Evolutionary conservation across 805 yeast species (phyloP).

Genomic region (Kluyveromyces nonfermentans): DNA sequence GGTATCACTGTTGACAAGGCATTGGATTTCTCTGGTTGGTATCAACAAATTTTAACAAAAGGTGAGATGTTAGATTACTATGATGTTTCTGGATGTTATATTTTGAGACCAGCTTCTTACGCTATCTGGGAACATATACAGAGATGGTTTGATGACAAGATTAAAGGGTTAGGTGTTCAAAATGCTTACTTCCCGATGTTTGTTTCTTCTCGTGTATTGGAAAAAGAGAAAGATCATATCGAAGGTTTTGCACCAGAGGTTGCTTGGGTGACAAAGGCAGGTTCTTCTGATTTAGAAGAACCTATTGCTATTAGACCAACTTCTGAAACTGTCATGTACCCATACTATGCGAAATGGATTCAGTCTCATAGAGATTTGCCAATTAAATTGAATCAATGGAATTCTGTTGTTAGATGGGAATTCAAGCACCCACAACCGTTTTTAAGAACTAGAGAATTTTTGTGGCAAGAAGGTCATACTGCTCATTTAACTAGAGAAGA

Average conservation of each 20-base stretch:
- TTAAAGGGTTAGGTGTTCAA: slow-evolving; percentile 83
- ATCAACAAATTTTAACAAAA: slow-evolving; percentile 89
- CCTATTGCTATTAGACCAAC: slow-evolving; percentile 99
- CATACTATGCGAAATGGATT: slow-evolving; percentile 98
- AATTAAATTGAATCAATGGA: slow-evolving; percentile 95
- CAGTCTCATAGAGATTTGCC: slow-evolving; percentile 98
- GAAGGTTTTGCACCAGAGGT: slow-evolving; percentile 99
- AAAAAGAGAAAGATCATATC: slow-evolving; percentile 95
- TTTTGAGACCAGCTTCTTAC: slow-evolving; percentile 92
- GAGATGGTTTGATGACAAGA: slow-evolving; percentile 68
- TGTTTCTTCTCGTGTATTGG: slow-evolving; percentile 84
- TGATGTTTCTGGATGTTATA: slow-evolving; percentile 98
- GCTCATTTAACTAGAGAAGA: slow-evolving; percentile 81
- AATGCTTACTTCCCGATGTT: slow-evolving; percentile 99
- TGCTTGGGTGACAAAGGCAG: slow-evolving; percentile 99
- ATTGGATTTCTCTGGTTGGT: slow-evolving; percentile 93
- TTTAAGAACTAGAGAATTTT: slow-evolving; percentile 94
- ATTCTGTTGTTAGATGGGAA: slow-evolving; percentile 99
- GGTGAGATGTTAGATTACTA: slow-evolving; percentile 98
- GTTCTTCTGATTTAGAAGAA: slow-evolving; percentile 87
- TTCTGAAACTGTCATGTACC: slow-evolving; percentile 99
- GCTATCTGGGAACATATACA: slow-evolving; percentile 92
- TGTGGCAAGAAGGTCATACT: slow-evolving; percentile 99
- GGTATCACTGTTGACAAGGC: slow-evolving; percentile 95
- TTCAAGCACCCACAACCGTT: slow-evolving; percentile 99